A percentile compares a stretch with the other conserved stretches of the same genome.
Conservation (phyloP, 2,329 filamentous ascomycete genomes). For the Juglanconis sp. region DNA sequence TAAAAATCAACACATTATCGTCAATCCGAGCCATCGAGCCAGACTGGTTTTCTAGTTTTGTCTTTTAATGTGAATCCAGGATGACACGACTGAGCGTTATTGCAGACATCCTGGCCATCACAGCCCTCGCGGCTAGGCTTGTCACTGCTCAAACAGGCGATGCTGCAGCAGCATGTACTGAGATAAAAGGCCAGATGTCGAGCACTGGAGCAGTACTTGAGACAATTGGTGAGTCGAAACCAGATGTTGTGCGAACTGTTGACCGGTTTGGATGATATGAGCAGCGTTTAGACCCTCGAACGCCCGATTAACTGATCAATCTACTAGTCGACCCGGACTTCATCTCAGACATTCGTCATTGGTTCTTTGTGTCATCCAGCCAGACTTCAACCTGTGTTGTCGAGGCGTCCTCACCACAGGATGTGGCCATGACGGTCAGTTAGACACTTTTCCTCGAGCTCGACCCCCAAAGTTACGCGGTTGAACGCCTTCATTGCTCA, state of each 20-base stretch:
- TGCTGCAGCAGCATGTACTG: neutral
- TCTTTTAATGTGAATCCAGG: neutral
- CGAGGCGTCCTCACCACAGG: slow-evolving; percentile 21
- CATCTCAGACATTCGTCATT: slow-evolving; percentile 21
- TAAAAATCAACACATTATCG: no score
- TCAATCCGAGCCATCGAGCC: no score
- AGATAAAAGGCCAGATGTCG: neutral
- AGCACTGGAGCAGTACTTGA: neutral
- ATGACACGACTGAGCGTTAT: neutral
- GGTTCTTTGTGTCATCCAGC: slow-evolving; percentile 25
- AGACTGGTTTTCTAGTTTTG: slow-evolving; percentile 1
- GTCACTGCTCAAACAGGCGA: neutral
- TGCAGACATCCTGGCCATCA: neutral
- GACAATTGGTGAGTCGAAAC: neutral
- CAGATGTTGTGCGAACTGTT: neutral
- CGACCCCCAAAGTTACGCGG: no score
- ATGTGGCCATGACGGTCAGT: slow-evolving; percentile 24
- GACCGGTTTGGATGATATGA: neutral
- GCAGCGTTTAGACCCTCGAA: no score
- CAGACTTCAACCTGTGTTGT: slow-evolving; percentile 27
- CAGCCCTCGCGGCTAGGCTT: neutral
- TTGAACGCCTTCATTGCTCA: neutral
- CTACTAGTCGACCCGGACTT: slow-evolving; percentile 6
- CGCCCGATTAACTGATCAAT: neutral
- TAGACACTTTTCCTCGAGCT: no score